These are phyloP conservation scores for Royoungia palumana DNA, from an alignment of 768 basidiomycete species.

Conservation along the genomic window DNA sequence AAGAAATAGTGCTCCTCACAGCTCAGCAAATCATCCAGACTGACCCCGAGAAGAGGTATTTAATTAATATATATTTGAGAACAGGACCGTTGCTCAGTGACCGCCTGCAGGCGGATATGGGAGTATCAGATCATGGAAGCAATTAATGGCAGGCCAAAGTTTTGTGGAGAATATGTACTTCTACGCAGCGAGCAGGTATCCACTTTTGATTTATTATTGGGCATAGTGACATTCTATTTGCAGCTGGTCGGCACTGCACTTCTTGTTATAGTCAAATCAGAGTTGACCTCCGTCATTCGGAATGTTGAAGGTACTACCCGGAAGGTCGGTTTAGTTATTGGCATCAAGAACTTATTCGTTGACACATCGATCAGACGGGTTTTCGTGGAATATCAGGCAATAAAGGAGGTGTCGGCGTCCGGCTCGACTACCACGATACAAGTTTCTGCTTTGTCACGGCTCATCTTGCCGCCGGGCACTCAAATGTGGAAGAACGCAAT, in stretches of 20 bases:
- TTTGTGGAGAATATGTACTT: conserved; percentile 73
- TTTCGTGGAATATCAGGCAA: conserved; percentile 93
- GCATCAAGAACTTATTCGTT: background rate
- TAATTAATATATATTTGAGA: background rate
- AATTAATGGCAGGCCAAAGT: conserved; percentile 65
- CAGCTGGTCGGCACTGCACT: conserved; percentile 95
- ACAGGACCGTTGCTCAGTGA: background rate
- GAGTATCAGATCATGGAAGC: conserved; percentile 79
- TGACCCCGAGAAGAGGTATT: conserved; percentile 88
- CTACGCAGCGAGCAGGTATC: conserved; percentile 88
- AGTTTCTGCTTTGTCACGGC: conserved; percentile 94
- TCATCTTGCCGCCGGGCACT: conserved; percentile 94
- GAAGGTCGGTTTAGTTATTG: conserved; percentile 54
- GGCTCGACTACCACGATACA: conserved; percentile 87
- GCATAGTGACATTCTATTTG: conserved; percentile 2
- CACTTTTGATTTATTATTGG: background rate
- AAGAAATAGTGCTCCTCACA: conserved; percentile 97
- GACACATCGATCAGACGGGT: conserved; percentile 57
- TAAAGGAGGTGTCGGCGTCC: conserved; percentile 94
- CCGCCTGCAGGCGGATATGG: conserved; percentile 70
- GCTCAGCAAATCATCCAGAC: conserved; percentile 96
- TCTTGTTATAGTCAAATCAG: conserved; percentile 77
- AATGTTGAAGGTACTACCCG: conserved; percentile 90
- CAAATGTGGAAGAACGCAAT: conserved; percentile 86
- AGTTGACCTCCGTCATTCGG: conserved; percentile 73